Conservation (phyloP, 164 flowering plant species). For the Aristolochia californica region DNA sequence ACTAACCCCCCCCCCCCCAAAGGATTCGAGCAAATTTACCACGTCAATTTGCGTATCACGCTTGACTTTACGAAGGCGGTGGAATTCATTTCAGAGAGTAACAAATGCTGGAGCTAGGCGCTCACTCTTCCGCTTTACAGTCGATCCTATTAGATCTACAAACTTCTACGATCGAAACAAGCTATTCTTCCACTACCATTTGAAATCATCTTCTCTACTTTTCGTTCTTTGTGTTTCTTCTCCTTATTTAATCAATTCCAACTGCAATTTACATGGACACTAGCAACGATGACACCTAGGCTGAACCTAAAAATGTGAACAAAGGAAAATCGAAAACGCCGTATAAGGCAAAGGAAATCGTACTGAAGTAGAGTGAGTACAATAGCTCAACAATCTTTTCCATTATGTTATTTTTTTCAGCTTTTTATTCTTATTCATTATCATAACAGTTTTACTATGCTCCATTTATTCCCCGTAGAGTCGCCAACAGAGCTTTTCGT, state of each 20-base stretch:
- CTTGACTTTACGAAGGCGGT: no score
- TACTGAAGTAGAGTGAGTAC: constrained; percentile 75
- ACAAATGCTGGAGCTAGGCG: no score
- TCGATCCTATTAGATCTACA: no score
- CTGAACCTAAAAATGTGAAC: constrained; percentile 23
- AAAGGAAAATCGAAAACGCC: constrained; percentile 51
- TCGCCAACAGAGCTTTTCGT: constrained; percentile 99
- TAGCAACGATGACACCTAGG: constrained; percentile 40
- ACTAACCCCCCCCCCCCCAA: no score
- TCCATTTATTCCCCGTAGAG: constrained; percentile 41
- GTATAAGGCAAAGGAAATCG: constrained; percentile 48
- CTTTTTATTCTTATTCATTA: not conserved
- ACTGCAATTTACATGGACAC: constrained; percentile 26
- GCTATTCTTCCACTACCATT: not conserved
- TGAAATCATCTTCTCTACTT: not conserved
- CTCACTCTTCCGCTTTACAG: no score
- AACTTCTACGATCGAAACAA: not conserved
- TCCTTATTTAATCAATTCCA: not conserved
- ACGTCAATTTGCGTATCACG: no score
- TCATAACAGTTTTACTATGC: not conserved
- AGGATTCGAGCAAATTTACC: no score
- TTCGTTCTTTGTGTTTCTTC: not conserved
- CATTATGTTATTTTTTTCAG: constrained; percentile 8
- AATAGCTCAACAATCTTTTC: not conserved
- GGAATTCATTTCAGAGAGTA: no score